phyloP scores from a whole-genome alignment of 495 filamentous ascomycete genomes.

The Neurospora intermedia region DNA sequence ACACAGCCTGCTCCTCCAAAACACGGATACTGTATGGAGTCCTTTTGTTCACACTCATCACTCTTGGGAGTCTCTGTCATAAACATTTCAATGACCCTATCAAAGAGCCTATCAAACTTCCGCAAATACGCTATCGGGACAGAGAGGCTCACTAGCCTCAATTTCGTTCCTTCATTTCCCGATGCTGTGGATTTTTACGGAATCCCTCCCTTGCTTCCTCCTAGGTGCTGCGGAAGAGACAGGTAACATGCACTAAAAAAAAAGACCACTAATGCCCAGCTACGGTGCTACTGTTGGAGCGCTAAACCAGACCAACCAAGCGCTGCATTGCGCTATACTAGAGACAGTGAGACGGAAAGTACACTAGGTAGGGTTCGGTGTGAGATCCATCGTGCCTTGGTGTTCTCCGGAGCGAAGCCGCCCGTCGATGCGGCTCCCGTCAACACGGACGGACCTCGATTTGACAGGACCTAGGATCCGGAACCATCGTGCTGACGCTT shows the following conservation, averaged over 20 bases:
- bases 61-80: background rate
- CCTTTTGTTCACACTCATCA: background rate
- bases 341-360: background rate
- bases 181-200: background rate
- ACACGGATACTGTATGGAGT: background rate
- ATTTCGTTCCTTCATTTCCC: background rate
- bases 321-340: background rate
- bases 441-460: background rate
- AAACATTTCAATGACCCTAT: background rate
- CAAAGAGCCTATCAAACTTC: background rate
- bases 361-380: no score
- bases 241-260: background rate
- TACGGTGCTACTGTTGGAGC: background rate
- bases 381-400: no score
- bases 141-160: background rate
- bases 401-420: background rate
- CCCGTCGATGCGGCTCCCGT: background rate
- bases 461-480: background rate
- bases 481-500: background rate
- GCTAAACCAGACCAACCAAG: background rate
- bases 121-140: background rate
- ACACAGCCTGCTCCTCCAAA: background rate
- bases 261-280: background rate
- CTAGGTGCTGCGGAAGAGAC: background rate
- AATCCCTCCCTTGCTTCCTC: background rate